These are phyloP conservation scores for Euphorbia corollata DNA, from an alignment of 441 rosid species.

Conservation along the genomic window DNA sequence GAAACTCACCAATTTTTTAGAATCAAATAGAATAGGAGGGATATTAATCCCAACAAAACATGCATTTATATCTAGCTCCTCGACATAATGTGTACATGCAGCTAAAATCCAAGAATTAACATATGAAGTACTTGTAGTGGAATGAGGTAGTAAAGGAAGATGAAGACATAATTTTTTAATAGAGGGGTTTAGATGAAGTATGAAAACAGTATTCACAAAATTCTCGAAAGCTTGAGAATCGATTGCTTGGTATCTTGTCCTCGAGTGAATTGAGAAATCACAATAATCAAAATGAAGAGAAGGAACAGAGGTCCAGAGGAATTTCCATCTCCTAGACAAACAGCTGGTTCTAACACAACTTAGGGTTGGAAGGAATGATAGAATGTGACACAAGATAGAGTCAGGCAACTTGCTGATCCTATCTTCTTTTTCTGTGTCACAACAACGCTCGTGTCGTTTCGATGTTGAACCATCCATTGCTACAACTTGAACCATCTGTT, in stretches of 20 bases:
- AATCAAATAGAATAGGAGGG: not conserved
- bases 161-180: not conserved
- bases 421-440: slow-evolving; percentile 11
- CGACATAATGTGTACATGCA: slow-evolving; percentile 2
- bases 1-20: not conserved
- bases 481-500: no score
- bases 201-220: not conserved
- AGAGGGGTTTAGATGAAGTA: not conserved
- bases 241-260: not conserved
- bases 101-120: not conserved
- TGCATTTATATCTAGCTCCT: not conserved
- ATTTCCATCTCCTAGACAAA: slow-evolving; percentile 4
- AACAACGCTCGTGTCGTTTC: not conserved
- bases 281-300: not conserved
- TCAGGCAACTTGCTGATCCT: not conserved
- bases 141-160: no score
- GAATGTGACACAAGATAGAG: not conserved
- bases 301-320: not conserved
- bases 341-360: not conserved
- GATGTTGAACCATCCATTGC: not conserved
- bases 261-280: rapidly evolving
- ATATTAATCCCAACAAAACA: not conserved
- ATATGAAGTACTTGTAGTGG: not conserved
- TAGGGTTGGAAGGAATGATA: slow-evolving; percentile 8
- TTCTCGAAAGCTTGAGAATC: not conserved